These are phyloP conservation scores for Gastrolobium bilobum DNA, from an alignment of 306 rosid genomes.

Conservation along the genomic window DNA sequence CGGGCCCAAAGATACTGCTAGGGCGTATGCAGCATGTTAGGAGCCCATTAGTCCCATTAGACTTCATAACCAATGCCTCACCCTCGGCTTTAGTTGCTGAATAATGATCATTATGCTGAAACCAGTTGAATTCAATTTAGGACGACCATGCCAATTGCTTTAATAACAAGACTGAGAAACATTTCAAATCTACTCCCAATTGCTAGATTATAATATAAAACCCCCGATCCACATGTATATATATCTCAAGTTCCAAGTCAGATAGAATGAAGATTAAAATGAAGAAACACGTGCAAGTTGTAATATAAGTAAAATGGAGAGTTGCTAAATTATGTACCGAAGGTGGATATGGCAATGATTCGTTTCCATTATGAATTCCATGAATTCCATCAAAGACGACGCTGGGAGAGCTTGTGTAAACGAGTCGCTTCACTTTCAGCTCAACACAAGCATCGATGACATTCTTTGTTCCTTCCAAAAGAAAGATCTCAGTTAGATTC, in stretches of 20 bases:
- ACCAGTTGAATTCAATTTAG: conserved; percentile 40
- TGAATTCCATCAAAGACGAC: conserved; percentile 95
- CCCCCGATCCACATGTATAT: background rate
- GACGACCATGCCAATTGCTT: conserved; percentile 24
- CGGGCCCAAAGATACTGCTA: conserved; percentile 96
- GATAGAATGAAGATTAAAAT: conserved; percentile 8
- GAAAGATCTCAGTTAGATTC: conserved; percentile 10
- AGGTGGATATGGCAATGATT: conserved; percentile 81
- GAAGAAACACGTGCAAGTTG: background rate
- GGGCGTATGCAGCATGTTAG: conserved; percentile 96
- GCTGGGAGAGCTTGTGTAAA: conserved; percentile 93
- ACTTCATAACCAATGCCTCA: conserved; percentile 79
- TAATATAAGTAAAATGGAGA: conserved; percentile 3
- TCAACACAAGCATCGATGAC: conserved; percentile 87
- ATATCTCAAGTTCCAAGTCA: background rate
- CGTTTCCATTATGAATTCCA: conserved; percentile 74
- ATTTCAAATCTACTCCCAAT: conserved; percentile 6
- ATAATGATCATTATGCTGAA: conserved; percentile 91
- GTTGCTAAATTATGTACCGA: conserved; percentile 58
- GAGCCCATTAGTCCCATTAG: conserved; percentile 85
- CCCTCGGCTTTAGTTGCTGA: conserved; percentile 96
- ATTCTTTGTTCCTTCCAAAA: conserved; percentile 79
- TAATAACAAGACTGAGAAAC: conserved; percentile 20
- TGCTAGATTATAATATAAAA: background rate
- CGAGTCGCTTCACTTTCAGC: conserved; percentile 80